phyloP scores from a whole-genome alignment of 176 grass and related monocot genomes.

The Leersia perrieri region DNA sequence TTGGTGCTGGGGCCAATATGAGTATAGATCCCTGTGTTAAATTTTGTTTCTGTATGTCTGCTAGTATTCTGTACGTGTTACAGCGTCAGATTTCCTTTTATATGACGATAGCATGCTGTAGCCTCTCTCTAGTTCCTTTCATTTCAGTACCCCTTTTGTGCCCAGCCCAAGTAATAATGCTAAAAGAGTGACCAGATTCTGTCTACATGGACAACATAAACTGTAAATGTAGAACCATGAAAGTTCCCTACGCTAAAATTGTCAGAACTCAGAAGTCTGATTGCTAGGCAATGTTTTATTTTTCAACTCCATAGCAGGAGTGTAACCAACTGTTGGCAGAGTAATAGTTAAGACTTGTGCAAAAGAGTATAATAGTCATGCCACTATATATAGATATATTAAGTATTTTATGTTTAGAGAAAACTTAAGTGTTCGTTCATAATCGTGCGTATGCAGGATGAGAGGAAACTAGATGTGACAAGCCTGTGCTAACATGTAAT shows the following conservation, averaged over 20 bases:
- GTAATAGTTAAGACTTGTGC: not conserved
- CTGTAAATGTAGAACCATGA: constrained; percentile 16
- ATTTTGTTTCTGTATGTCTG: constrained; percentile 33
- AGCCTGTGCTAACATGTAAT: not conserved
- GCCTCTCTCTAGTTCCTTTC: constrained; percentile 11
- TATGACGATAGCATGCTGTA: not conserved
- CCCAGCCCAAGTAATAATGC: not conserved
- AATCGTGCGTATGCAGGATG: not conserved
- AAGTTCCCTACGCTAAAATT: not conserved
- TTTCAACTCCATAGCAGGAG: not conserved
- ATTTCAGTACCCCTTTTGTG: constrained; percentile 20
- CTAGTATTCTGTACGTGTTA: not conserved
- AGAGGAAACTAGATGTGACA: not conserved
- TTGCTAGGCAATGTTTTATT: not conserved
- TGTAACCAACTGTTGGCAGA: not conserved
- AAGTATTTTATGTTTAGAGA: too few species aligned
- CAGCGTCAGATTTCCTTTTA: constrained; percentile 5
- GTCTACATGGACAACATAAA: constrained; percentile 21
- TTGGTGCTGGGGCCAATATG: constrained; percentile 32
- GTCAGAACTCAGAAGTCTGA: constrained; percentile 26
- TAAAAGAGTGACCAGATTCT: not conserved
- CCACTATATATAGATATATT: not conserved
- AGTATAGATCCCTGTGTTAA: constrained; percentile 13
- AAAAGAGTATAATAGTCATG: not conserved
- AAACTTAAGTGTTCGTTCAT: too few species aligned